Conservation (phyloP, 768 basidiomycete species). For the Leccinum disarticulatum region DNA sequence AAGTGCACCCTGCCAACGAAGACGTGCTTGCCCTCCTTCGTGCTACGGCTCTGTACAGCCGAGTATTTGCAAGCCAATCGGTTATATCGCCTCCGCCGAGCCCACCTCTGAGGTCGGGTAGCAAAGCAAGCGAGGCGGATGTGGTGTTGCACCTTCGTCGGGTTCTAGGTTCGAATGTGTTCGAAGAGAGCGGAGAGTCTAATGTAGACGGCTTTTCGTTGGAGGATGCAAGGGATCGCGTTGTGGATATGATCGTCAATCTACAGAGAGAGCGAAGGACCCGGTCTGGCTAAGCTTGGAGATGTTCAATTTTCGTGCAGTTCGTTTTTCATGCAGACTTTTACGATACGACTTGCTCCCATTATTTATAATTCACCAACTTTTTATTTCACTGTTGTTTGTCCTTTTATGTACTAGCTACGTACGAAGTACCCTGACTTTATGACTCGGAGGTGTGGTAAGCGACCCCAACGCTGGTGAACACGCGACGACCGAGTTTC, state of each 20-base stretch:
- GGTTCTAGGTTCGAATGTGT: slow-evolving; percentile 54
- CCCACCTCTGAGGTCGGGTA: slow-evolving; percentile 36
- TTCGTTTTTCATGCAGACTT: neutral
- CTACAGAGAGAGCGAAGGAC: slow-evolving; percentile 31
- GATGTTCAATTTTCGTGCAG: neutral
- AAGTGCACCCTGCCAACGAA: slow-evolving; percentile 38
- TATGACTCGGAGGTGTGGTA: neutral
- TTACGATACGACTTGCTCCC: neutral
- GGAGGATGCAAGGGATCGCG: slow-evolving; percentile 76
- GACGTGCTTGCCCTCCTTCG: slow-evolving; percentile 55
- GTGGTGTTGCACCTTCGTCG: slow-evolving; percentile 48
- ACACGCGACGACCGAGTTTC: neutral
- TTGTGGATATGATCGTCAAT: slow-evolving; percentile 66
- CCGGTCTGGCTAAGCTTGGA: slow-evolving; percentile 6
- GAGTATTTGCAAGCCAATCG: slow-evolving; percentile 49
- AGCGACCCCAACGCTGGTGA: neutral
- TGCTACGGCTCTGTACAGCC: slow-evolving; percentile 60
- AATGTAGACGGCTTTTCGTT: slow-evolving; percentile 38
- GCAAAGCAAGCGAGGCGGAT: slow-evolving; percentile 26
- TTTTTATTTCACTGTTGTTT: neutral
- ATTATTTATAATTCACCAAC: neutral
- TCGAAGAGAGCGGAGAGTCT: slow-evolving; percentile 33
- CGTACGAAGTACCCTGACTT: neutral
- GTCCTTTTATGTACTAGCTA: slow-evolving; percentile 16
- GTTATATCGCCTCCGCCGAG: slow-evolving; percentile 63